Conservation (phyloP, 1,139 yeast genomes). For the Hyphopichia buzzinii region DNA sequence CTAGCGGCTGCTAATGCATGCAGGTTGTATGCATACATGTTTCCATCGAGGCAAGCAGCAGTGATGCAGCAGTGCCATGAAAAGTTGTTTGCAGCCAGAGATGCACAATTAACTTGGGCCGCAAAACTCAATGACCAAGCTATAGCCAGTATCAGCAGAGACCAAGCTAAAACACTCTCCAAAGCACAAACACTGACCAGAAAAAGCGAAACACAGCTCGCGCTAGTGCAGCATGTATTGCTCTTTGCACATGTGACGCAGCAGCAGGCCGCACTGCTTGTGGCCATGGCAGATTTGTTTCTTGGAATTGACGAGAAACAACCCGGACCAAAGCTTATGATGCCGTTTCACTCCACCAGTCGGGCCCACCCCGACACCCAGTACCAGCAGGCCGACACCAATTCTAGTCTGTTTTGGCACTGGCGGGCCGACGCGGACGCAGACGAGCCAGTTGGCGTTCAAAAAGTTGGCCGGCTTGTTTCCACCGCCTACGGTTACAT, state of each 20-base stretch:
- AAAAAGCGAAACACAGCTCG: constrained; percentile 26
- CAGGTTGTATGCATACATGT: constrained; percentile 19
- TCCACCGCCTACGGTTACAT: constrained; percentile 11
- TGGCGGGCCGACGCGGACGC: constrained; percentile 30
- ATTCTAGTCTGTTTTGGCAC: neutral
- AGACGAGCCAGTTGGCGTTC: constrained; percentile 24
- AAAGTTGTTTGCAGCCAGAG: constrained; percentile 12
- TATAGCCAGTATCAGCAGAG: no score
- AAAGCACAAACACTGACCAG: no score
- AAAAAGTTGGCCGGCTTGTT: constrained; percentile 15
- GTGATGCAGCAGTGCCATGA: constrained; percentile 18
- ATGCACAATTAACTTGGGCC: constrained; percentile 3
- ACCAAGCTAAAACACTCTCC: no score
- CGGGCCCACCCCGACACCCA: neutral
- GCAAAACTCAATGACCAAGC: neutral
- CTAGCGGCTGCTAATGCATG: constrained; percentile 28
- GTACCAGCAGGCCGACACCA: neutral
- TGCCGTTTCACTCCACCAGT: constrained; percentile 22
- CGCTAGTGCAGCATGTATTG: constrained; percentile 28
- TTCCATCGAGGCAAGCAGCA: constrained; percentile 15
- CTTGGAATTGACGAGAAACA: constrained; percentile 24
- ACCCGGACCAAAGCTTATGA: constrained; percentile 24
- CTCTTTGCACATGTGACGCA: constrained; percentile 21
- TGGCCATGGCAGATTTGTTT: constrained; percentile 24
- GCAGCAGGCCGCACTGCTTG: constrained; percentile 15